Base-by-base conservation (phyloP, 148 eudicot species). In the Spergularia marina region DNA sequence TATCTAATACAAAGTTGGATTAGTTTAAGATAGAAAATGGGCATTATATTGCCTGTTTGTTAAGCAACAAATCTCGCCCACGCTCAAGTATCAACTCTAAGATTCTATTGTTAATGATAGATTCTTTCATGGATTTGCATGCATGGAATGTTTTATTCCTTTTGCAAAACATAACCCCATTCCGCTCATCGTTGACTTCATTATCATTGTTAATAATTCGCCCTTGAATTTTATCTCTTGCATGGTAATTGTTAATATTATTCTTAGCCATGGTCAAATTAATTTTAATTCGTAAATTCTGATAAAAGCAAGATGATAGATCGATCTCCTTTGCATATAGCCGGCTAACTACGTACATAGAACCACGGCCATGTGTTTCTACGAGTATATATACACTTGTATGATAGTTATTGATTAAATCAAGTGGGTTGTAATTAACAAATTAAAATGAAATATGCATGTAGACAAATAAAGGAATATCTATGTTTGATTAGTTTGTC, bases 131-230 rank as follows among this genome's bases (percentile, higher is more conserved):
- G 70, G 72, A 58, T 68, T 79, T 65, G 68, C 60, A 80, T 80
- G 79, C 71, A 75, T 80, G 76, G 83, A 80, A 80, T 80, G 83
- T 75, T 70, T 76, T 77, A 55, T 73, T 70, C 72, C 59, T 17
- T 66, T 71, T 63, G 73, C 68, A 6, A 40, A 7, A 65, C 71
- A 65, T 58, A 21, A 16, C 60, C 74, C 81, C 74, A 76, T 30
- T 83, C 86, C 73, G 71, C 51, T 80, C 72, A 80, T 66, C 21
- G 81, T 73, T 83, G 83, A 73, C 82, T 34, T 65, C 0, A 23
- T 65, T 8, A 4, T n/a, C n/a, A n/a, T 1, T 49, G 18, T 25
- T 2, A 17, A 55, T 14, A 40, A 16, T 23, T 41, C 4, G 4
- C 36, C 2, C 36, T 3, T 30, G 36, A 30, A 30, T 30, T 13